These are phyloP conservation scores for Acer yangbiense DNA, from an alignment of 345 rosid species.

Conservation along the genomic window DNA sequence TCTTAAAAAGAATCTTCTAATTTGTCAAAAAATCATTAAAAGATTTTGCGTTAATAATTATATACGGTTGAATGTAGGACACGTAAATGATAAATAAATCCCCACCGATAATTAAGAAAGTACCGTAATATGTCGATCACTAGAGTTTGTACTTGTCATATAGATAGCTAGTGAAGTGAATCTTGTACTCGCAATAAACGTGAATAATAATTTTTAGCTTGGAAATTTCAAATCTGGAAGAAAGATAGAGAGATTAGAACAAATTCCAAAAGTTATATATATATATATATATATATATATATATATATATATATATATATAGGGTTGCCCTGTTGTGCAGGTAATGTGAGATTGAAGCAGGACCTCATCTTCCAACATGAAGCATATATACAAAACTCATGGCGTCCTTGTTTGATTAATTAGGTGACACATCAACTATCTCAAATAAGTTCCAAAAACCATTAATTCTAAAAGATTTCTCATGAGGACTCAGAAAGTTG, in stretches of 20 bases:
- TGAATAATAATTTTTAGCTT: no score
- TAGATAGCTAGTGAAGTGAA: no score
- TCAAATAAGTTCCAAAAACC: constrained; percentile 21
- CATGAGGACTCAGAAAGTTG: no score
- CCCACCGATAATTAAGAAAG: background rate
- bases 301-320: no score
- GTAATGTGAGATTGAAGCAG: constrained; percentile 22
- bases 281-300: background rate
- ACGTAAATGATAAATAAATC: no score
- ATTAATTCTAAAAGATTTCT: constrained; percentile 26
- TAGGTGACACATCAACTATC: constrained; percentile 13
- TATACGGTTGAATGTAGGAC: no score
- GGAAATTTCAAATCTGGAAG: background rate
- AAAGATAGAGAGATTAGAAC: background rate
- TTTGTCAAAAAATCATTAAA: no score
- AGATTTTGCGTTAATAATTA: no score
- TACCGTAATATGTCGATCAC: no score
- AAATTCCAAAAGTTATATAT: constrained; percentile 20
- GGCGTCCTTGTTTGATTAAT: constrained; percentile 18
- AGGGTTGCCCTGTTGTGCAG: constrained; percentile 37
- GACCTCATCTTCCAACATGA: constrained; percentile 18
- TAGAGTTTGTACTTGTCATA: no score
- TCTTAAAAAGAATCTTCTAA: no score
- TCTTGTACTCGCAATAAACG: background rate
- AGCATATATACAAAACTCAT: background rate